These are phyloP conservation scores for Colletotrichum eremochloae DNA, from an alignment of 2,329 filamentous ascomycete genomes.

Conservation along the genomic window DNA sequence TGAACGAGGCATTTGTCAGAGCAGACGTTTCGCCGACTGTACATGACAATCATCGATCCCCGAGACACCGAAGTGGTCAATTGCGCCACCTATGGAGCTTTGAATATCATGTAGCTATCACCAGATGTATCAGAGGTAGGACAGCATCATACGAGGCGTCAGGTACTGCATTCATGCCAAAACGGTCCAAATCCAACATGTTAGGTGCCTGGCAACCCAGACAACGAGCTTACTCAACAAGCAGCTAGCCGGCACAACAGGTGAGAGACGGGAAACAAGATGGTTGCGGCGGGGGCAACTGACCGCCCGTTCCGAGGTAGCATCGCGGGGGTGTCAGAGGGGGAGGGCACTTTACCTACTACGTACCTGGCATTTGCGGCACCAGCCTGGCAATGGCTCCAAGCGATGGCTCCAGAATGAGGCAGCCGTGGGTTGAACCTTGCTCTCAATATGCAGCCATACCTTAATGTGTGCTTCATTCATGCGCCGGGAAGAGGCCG, in stretches of 20 bases:
- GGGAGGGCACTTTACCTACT: conserved; percentile 25
- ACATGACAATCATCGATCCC: neutral
- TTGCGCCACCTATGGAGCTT: neutral
- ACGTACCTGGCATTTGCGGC: conserved; percentile 30
- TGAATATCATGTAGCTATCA: conserved; percentile 1
- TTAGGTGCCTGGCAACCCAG: conserved; percentile 15
- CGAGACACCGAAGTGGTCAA: neutral
- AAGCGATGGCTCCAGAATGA: conserved; percentile 27
- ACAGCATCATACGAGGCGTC: conserved; percentile 36
- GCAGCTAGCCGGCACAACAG: conserved; percentile 29
- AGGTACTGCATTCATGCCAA: conserved; percentile 23
- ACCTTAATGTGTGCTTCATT: conserved; percentile 39
- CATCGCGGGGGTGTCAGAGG: conserved; percentile 25
- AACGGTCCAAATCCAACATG: conserved; percentile 3
- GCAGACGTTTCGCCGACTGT: conserved; percentile 14
- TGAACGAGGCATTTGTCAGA: neutral
- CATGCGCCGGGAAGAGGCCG: conserved; percentile 40
- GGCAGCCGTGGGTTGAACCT: conserved; percentile 33
- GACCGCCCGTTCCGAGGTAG: conserved; percentile 35
- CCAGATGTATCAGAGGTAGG: conserved; percentile 3
- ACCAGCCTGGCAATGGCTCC: conserved; percentile 15
- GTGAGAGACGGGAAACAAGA: conserved; percentile 11
- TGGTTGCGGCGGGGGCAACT: conserved; percentile 31
- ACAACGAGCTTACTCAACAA: conserved; percentile 33
- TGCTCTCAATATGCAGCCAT: conserved; percentile 37